phyloP scores from a whole-genome alignment of 805 yeast genomes.

The Ogataea nonfermentans region DNA sequence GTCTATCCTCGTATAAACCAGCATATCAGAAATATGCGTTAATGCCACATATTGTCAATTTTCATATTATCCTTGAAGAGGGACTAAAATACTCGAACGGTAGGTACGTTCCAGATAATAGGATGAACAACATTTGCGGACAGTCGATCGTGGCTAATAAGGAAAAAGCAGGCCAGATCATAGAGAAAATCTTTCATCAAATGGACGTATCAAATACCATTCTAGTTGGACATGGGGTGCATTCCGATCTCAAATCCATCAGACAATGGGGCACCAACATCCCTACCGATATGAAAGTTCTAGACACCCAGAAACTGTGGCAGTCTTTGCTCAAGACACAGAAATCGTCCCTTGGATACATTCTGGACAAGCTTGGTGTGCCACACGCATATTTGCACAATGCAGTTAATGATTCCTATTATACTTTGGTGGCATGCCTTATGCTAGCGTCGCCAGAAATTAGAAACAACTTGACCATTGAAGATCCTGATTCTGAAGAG shows the following conservation, averaged over 20 bases:
- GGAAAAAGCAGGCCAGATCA: slow-evolving; percentile 16
- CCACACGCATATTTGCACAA: slow-evolving; percentile 33
- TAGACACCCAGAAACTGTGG: slow-evolving; percentile 33
- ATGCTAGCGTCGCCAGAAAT: slow-evolving; percentile 29
- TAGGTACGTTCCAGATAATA: slow-evolving; percentile 30
- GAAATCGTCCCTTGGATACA: slow-evolving; percentile 24
- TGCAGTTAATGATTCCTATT: slow-evolving; percentile 35
- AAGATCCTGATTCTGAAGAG: slow-evolving; percentile 2
- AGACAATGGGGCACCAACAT: slow-evolving; percentile 16
- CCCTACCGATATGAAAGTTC: slow-evolving; percentile 22
- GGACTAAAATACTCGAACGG: slow-evolving; percentile 21
- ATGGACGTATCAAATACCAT: slow-evolving; percentile 18
- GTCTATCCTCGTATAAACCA: slow-evolving; percentile 33
- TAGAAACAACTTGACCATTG: slow-evolving; percentile 21
- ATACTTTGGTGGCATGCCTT: slow-evolving; percentile 28
- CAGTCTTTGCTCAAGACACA: slow-evolving; percentile 16
- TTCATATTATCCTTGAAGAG: slow-evolving; percentile 30
- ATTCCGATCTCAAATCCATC: slow-evolving; percentile 28
- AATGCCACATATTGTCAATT: slow-evolving; percentile 32
- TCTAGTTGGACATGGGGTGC: slow-evolving; percentile 32
- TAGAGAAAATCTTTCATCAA: slow-evolving; percentile 15
- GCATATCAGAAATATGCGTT: slow-evolving; percentile 27
- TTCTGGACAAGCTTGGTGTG: slow-evolving; percentile 28
- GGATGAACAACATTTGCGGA: slow-evolving; percentile 28
- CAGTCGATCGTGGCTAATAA: slow-evolving; percentile 25